These are phyloP conservation scores for Cicer yamashitae DNA, from an alignment of 306 rosid genomes.

Conservation along the genomic window DNA sequence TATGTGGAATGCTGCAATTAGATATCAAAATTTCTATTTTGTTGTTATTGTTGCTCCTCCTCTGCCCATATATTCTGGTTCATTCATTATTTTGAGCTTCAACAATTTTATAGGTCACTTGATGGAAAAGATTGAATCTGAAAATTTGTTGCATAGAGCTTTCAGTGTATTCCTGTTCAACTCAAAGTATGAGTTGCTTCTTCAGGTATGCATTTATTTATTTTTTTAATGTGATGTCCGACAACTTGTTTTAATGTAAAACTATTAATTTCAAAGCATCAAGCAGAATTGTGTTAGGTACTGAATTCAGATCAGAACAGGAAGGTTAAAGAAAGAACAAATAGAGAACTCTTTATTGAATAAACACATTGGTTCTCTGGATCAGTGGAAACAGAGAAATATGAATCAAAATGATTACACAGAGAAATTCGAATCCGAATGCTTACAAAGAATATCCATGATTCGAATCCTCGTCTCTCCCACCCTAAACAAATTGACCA, in stretches of 20 bases:
- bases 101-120: constrained; percentile 73
- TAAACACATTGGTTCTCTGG: not conserved
- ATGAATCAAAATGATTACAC: not conserved
- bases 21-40: not conserved
- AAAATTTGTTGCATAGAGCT: constrained; percentile 88
- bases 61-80: constrained; percentile 5
- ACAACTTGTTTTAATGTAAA: constrained; percentile 18
- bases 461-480: constrained; percentile 3
- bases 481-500: constrained; percentile 6
- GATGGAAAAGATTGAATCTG: constrained; percentile 94
- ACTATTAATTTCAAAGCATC: constrained; percentile 22
- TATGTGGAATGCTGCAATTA: constrained; percentile 13
- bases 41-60: not conserved
- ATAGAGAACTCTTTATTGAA: not conserved
- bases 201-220: constrained; percentile 68
- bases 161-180: constrained; percentile 96
- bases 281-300: not conserved
- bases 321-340: not conserved
- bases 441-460: constrained; percentile 14
- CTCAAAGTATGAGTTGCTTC: constrained; percentile 90
- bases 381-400: not conserved
- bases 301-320: not conserved
- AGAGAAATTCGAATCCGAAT: not conserved
- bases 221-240: constrained; percentile 17
- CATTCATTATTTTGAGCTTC: constrained; percentile 35